Evolutionary conservation across 805 yeast genomes (phyloP), one percentile per base, ranked within the genome.

Genomic region (Yarrowia osloensis): DNA sequence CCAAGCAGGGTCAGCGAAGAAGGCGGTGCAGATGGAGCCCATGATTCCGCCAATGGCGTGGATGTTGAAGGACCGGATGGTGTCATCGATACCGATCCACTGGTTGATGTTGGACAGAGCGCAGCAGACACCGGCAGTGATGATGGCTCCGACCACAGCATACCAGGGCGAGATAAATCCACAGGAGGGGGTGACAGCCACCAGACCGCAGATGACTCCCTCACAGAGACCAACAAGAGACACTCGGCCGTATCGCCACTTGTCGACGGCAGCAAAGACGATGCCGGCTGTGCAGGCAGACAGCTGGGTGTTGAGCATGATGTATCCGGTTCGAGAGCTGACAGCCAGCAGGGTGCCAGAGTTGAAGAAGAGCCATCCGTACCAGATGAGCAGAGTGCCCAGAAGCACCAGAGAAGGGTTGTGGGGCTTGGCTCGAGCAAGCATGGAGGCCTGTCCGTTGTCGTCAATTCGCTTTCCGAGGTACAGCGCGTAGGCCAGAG

Each of bases 291-390:
- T 76, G 1, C 82, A 76, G 1, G 87, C 85, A 0, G 86, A 84
- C 17, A 84, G 72, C 70, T 84, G 81, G 6, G 88, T 84, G 72
- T 85, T 85, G 54, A 84, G 96, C 92, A 73, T 90, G 86, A 71
- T 92, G 77, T 87, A 54, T 22, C 61, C 61, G 11, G 61, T 54
- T 35, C 61, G 19, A 9, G 61, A 54, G 22, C 12, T 17, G 89
- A 91, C 91, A 67, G 97, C 93, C 80, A 98, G 88, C 76, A 95
- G 87, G 69, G 94, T 80, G 74, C 98, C 98, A 79, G 97, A 97
- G 84, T 95, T 95, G 86, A 95, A 95, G 44, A 97, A 97, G 74
- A 92, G 91, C 99, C 99, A 95, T 39, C 98, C 99, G 74, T 93
- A 92, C 97, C 98, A 94, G 73, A 94, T 84, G 82, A 95, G 90